Conservation (phyloP, 371 early-diverging fungal genomes). For the Mucor lusitanicus region DNA sequence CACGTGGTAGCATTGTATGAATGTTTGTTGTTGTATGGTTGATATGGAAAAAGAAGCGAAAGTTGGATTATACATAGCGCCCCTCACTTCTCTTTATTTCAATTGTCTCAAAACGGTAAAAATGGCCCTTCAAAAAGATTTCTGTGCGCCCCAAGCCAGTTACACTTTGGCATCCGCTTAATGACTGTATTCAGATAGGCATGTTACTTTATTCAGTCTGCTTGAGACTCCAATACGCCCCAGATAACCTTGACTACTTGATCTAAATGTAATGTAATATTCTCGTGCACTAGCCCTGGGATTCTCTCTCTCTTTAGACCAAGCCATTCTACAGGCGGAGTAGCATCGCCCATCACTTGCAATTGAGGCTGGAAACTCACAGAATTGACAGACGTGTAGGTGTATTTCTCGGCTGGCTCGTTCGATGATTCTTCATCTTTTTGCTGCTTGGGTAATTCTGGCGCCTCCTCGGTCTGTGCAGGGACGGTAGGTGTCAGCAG, state of each 20-base stretch:
- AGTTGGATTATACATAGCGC: no score
- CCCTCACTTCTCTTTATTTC: no score
- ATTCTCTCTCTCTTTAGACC: constrained; percentile 56
- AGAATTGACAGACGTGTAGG: constrained; percentile 37
- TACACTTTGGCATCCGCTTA: no score
- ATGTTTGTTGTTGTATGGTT: background rate
- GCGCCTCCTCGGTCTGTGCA: background rate
- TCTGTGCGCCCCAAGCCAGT: no score
- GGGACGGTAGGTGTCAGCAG: background rate
- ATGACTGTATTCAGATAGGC: no score
- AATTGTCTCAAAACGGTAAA: no score
- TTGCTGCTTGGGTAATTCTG: background rate
- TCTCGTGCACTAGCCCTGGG: constrained; percentile 55
- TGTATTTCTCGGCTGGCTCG: constrained; percentile 8
- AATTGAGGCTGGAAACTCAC: constrained; percentile 57
- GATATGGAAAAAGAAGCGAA: no score
- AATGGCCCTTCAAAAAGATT: no score
- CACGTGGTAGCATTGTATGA: constrained; percentile 43
- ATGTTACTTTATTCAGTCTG: background rate
- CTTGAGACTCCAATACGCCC: constrained; percentile 17
- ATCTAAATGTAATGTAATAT: constrained; percentile 49
- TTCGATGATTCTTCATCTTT: background rate
- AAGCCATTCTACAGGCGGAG: constrained; percentile 66
- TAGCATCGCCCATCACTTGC: constrained; percentile 63
- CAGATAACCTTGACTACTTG: constrained; percentile 12